Conservation (phyloP, 805 yeast genomes). For the Wickerhamomyces chambardii region DNA sequence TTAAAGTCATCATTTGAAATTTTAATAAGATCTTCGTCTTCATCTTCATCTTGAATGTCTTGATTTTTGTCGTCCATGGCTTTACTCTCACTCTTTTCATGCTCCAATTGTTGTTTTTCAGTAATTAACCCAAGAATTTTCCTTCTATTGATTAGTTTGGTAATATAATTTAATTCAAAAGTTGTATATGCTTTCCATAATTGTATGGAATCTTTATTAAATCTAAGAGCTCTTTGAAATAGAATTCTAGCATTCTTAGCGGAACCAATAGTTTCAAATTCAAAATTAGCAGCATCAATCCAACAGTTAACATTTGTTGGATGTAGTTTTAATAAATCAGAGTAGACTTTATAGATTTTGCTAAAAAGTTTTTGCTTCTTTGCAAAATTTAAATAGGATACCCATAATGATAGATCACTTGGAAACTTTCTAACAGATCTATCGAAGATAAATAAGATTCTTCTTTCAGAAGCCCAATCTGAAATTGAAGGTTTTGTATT, state of each 20-base stretch:
- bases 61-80: conserved; percentile 15
- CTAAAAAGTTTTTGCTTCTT: conserved; percentile 61
- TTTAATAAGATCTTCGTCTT: conserved; percentile 25
- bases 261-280: conserved; percentile 80
- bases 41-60: conserved; percentile 18
- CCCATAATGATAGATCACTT: conserved; percentile 71
- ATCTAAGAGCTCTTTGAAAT: conserved; percentile 76
- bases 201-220: conserved; percentile 62
- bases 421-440: conserved; percentile 79
- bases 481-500: conserved; percentile 59
- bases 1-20: conserved; percentile 44
- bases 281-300: conserved; percentile 93
- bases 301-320: conserved; percentile 89
- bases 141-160: conserved; percentile 78
- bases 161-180: conserved; percentile 79
- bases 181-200: conserved; percentile 85
- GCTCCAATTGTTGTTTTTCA: conserved; percentile 56
- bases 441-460: conserved; percentile 76
- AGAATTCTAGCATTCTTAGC: conserved; percentile 83
- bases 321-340: conserved; percentile 72
- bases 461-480: conserved; percentile 80
- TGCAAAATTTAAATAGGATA: conserved; percentile 59
- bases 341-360: conserved; percentile 67
- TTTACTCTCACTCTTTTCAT: conserved; percentile 24
- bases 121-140: conserved; percentile 71